Conservation (phyloP, 176 grass and related monocot genomes). For the Thalia dealbata region DNA sequence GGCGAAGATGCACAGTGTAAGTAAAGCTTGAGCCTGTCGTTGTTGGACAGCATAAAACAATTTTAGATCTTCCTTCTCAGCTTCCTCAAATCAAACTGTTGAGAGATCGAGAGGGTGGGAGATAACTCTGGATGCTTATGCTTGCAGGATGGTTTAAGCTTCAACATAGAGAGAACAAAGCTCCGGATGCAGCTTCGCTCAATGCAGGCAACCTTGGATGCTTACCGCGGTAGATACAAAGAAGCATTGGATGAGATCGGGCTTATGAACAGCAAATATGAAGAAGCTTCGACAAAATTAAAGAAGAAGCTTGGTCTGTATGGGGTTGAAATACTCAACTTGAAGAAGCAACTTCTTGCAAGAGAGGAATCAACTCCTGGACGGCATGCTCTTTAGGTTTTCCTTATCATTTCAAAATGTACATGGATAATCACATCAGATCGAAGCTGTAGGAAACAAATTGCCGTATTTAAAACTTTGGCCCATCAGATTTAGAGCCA, state of each 20-base stretch:
- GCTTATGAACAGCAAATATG: slow-evolving; percentile 50
- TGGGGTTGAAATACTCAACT: slow-evolving; percentile 48
- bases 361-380: not conserved
- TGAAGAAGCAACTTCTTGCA: slow-evolving; percentile 55
- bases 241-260: slow-evolving; percentile 29
- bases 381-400: not conserved
- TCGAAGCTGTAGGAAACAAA: not conserved
- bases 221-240: slow-evolving; percentile 37
- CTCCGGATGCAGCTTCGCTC: slow-evolving; percentile 30
- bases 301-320: slow-evolving; percentile 49
- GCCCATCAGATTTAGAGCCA: too few species aligned
- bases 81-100: not conserved
- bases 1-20: slow-evolving; percentile 54
- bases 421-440: not conserved
- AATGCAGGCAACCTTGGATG: slow-evolving; percentile 47
- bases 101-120: too few species aligned
- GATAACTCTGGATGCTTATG: not conserved
- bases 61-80: not conserved
- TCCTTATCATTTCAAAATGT: not conserved
- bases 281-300: slow-evolving; percentile 46
- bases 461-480: too few species aligned
- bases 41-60: not conserved
- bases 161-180: slow-evolving; percentile 48
- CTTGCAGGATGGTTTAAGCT: slow-evolving; percentile 39
- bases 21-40: not conserved